These are phyloP conservation scores for Saturnispora bothae DNA, from an alignment of 805 yeast genomes.

Conservation along the genomic window DNA sequence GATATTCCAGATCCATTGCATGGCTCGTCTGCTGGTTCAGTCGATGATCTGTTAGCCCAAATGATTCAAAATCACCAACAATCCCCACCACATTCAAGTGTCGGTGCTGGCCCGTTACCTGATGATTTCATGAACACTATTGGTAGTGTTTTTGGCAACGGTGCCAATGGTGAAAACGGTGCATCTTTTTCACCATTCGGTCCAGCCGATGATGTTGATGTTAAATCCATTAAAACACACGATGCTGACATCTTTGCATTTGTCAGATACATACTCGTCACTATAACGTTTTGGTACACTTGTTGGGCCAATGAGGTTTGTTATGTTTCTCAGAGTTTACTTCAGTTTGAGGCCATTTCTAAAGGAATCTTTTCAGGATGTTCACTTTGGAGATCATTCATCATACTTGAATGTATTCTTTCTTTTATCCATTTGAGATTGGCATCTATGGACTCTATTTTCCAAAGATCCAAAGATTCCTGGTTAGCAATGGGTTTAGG, in stretches of 20 bases:
- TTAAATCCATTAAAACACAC: neutral
- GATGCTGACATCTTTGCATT: constrained; percentile 5
- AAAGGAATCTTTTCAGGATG: constrained; percentile 9
- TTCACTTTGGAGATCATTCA: constrained; percentile 19
- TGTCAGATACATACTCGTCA: constrained; percentile 9
- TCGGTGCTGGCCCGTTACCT: constrained; percentile 12
- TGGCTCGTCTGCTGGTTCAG: constrained; percentile 17
- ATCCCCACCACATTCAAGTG: neutral
- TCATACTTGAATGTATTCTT: constrained; percentile 16
- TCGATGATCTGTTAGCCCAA: constrained; percentile 14
- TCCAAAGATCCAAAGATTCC: constrained; percentile 10
- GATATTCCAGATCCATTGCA: constrained; percentile 10
- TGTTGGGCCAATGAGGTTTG: constrained; percentile 1
- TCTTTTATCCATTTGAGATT: constrained; percentile 13
- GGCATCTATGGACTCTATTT: constrained; percentile 10
- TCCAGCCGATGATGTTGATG: constrained; percentile 5
- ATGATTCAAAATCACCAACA: constrained; percentile 9
- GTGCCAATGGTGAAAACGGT: neutral
- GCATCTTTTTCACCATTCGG: constrained; percentile 1
- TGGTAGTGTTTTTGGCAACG: constrained; percentile 17
- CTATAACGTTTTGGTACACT: constrained; percentile 3
- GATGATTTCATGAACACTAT: constrained; percentile 24
- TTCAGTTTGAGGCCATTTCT: constrained; percentile 1
- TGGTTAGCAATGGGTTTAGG: constrained; percentile 16
- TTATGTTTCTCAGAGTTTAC: constrained; percentile 4